These are phyloP conservation scores for Globisporangium heterothallicum DNA, from an alignment of 352 stramenopile species.

Conservation along the genomic window DNA sequence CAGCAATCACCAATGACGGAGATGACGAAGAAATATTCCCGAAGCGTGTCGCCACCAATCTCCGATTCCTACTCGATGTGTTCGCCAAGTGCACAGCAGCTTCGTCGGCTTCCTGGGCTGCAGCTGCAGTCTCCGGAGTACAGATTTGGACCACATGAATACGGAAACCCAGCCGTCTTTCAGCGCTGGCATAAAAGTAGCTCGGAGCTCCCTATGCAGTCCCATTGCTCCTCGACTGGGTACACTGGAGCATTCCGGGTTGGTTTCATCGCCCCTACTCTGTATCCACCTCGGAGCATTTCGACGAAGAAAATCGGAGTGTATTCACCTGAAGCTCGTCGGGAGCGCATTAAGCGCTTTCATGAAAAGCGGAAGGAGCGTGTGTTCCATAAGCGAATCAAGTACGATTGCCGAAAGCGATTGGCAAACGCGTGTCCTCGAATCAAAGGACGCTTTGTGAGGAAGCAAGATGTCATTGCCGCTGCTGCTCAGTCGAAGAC, in stretches of 20 bases:
- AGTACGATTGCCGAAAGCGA: conserved; percentile 67
- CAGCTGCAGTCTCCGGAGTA: not conserved
- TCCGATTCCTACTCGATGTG: not conserved
- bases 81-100: not conserved
- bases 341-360: conserved; percentile 55
- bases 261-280: not conserved
- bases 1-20: conserved; percentile 9
- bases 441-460: conserved; percentile 68
- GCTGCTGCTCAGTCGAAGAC: too few species aligned
- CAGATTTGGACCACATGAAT: not conserved
- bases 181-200: not conserved
- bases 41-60: not conserved
- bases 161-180: not conserved
- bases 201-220: not conserved
- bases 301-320: conserved; percentile 46
- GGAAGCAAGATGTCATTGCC: conserved; percentile 17
- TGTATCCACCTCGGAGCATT: not conserved
- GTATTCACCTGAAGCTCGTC: conserved; percentile 48
- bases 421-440: conserved; percentile 64
- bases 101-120: conserved; percentile 4
- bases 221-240: not conserved
- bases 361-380: conserved; percentile 69
- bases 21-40: conserved; percentile 7
- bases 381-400: conserved; percentile 67
- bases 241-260: not conserved